These are phyloP conservation scores for Asparagopsis taxiformis DNA, from an alignment of 31 red algal species.

Conservation along the genomic window DNA sequence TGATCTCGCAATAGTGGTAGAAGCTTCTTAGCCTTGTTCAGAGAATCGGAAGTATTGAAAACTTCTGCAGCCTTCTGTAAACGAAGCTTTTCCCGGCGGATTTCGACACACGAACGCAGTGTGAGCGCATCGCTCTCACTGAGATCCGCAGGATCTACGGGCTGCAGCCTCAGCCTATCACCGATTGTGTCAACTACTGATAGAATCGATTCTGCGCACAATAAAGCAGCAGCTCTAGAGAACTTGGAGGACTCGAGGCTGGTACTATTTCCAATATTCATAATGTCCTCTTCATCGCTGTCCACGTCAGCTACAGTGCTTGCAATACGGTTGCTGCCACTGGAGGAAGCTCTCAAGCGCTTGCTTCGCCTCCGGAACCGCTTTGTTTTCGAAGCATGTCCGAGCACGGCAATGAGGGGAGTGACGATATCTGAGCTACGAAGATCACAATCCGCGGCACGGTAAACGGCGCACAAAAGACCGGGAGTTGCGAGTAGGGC, in stretches of 20 bases:
- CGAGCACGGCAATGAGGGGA: slow-evolving; percentile 74
- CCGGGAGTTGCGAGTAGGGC: slow-evolving; percentile 65
- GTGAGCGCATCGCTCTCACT: slow-evolving; percentile 11
- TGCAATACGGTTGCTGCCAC: slow-evolving; percentile 36
- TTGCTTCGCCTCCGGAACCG: slow-evolving; percentile 64
- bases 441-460: slow-evolving; percentile 73
- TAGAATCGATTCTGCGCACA: slow-evolving; percentile 70
- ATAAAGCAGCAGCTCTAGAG: slow-evolving; percentile 40
- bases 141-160: slow-evolving; percentile 18
- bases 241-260: slow-evolving; percentile 51
- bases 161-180: slow-evolving; percentile 55
- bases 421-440: slow-evolving; percentile 65
- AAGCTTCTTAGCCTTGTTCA: slow-evolving; percentile 46
- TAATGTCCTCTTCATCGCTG: slow-evolving; percentile 64
- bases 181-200: slow-evolving; percentile 73
- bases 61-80: slow-evolving; percentile 40
- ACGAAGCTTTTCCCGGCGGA: slow-evolving; percentile 42
- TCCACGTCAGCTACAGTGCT: slow-evolving; percentile 41
- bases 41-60: slow-evolving; percentile 65
- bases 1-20: slow-evolving; percentile 42
- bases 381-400: slow-evolving; percentile 40
- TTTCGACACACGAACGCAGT: slow-evolving; percentile 12
- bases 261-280: slow-evolving; percentile 3
- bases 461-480: slow-evolving; percentile 74
- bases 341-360: slow-evolving; percentile 61